Conservation (phyloP, 495 filamentous ascomycete species). For the Podospora conica region DNA sequence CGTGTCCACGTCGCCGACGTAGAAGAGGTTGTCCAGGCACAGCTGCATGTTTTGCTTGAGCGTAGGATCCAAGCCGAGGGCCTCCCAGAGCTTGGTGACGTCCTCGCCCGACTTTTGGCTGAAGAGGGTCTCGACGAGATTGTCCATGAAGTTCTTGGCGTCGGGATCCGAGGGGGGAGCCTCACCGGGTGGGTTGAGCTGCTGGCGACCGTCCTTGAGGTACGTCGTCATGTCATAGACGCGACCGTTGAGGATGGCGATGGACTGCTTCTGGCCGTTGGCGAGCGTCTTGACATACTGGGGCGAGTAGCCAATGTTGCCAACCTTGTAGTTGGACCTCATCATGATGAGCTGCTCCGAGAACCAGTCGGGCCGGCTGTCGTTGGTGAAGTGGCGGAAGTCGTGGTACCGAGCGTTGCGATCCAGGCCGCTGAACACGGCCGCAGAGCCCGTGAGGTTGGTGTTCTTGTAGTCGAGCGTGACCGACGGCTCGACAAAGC, state of each 20-base stretch:
- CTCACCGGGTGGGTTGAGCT: slow-evolving; percentile 48
- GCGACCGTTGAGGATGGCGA: slow-evolving; percentile 72
- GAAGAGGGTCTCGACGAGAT: slow-evolving; percentile 69
- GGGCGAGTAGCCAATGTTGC: slow-evolving; percentile 77
- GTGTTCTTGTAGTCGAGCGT: slow-evolving; percentile 72
- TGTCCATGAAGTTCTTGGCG: slow-evolving; percentile 77
- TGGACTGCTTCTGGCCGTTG: slow-evolving; percentile 48
- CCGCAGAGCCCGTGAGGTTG: slow-evolving; percentile 64
- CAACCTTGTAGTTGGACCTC: slow-evolving; percentile 74
- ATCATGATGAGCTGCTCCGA: slow-evolving; percentile 74
- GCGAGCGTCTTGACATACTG: slow-evolving; percentile 69
- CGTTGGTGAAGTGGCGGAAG: slow-evolving; percentile 77
- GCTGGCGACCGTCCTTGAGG: slow-evolving; percentile 63
- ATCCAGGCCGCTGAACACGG: slow-evolving; percentile 60
- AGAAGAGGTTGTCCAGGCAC: slow-evolving; percentile 94
- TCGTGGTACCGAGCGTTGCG: slow-evolving; percentile 80
- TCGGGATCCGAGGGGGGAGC: slow-evolving; percentile 41
- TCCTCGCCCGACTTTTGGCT: slow-evolving; percentile 68
- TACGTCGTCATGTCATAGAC: slow-evolving; percentile 94
- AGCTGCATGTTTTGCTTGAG: slow-evolving; percentile 64
- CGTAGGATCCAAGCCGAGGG: slow-evolving; percentile 49
- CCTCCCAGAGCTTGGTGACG: slow-evolving; percentile 75
- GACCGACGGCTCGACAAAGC: slow-evolving; percentile 56
- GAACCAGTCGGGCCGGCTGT: slow-evolving; percentile 86
- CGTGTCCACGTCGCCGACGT: slow-evolving; percentile 86